Base-by-base conservation (phyloP, 768 basidiomycete genomes). In the Phylloporus arenicola region DNA sequence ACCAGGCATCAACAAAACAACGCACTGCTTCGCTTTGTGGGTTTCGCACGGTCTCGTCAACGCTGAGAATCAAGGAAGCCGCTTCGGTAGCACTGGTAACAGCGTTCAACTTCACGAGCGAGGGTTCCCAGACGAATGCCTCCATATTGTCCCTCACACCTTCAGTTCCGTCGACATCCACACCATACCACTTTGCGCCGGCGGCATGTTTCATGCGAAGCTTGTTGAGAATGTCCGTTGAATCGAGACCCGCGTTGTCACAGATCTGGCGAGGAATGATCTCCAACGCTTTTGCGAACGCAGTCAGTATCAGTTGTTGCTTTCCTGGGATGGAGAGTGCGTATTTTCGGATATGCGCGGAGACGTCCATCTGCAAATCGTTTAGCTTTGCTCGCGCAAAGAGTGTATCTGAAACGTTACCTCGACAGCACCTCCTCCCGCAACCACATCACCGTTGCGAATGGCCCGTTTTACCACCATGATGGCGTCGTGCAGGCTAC, bases 381-480 rank as follows among this genome's bases (percentile, higher is more conserved):
- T 50, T 60, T 45, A n/a, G 33, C 5, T 22, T 34, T 40, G 24
- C 10, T 14, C 16, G 24, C 19, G 33, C 47, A 30, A 39, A 14
- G 41, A 48, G 22, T 17, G 45, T 33, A 25, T 4, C 38, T 27
- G 31, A 49, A 47, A 41, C 59, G 69, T 56, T 64, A 93, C 94
- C 82, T 98, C 96, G 48, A 90, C 86, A 13, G 96, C 96, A 54
- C 96, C 96, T 43, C 96, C 96, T 31, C 96, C 96, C 10, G 96
- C 96, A 31, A 99, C 96, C 45, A 99, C 86, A 48, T 95, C 89
- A 37, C 91, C 92, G 64, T 93, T 98, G 64, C 86, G 86, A 59
- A 99, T 85, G 4, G 96, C 94, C 46, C 96, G 79, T 71, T 96
- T 96, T 39, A 99, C 96, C n/a, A 99, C 94, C 94, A 98, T 98